Evolutionary conservation across 129 eudicot genomes (phyloP), one percentile per base, ranked within the genome.

Genomic region (Apium graveolens): DNA sequence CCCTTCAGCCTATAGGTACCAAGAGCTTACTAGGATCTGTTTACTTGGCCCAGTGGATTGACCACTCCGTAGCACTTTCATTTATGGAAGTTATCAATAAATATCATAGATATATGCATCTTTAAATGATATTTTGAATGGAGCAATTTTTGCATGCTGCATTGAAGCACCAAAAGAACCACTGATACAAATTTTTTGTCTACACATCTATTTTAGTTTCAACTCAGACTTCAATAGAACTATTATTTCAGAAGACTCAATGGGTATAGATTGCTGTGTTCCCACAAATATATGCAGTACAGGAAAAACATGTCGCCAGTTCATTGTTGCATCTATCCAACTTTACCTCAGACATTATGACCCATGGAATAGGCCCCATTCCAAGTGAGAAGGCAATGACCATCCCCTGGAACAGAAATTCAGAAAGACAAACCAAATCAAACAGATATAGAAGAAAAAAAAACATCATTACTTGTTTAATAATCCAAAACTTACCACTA

Each of bases 351-450:
- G 98, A 93, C 98, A 93, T 93, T 68, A 93, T 93, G 70, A 93
- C 70, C 98, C 98, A 93, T 27, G 98, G 96, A 82, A 93, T 91
- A 24, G 98, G 96, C 37, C 98, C 98, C 92, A 93, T 85, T 82
- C 98, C 98, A 77, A 93, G 96, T 45, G 98, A 93, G 83, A 91
- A 91, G 38, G 88, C 82, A 69, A 89, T 83, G 21, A 93, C 84
- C 98, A 94, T 91, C 60, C 87, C 85, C 98, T 94, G 82, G 63
- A 71, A 21, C 49, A 48, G 5, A 80, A 79, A 24, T 14, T 78
- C 48, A 41, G 49, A 74, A 48, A 41, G 73, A 80, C 26, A 42
- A 34, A 51, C 76, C 71, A 70, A 73, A 72, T 66, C 72, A 79
- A 79, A 41, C 75, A 63, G 42, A 12, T 32, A 60, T 60, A 71